Base-by-base conservation (phyloP, 2,329 filamentous ascomycete species). In the Leptoxyphium fumago region DNA sequence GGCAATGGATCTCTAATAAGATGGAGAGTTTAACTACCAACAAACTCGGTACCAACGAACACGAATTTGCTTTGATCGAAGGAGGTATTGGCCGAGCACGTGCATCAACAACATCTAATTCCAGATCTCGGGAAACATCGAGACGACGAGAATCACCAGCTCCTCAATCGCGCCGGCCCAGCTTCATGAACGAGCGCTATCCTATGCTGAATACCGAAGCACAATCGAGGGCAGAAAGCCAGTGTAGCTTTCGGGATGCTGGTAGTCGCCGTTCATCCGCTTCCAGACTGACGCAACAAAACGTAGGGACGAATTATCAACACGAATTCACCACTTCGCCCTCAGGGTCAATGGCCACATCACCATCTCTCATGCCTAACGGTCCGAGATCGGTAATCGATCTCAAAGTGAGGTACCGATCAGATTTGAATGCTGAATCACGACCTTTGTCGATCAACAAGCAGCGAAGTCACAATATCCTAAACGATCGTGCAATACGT, bases 171-270 rank as follows among this genome's bases (percentile, higher is more conserved):
- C 32, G 32, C 4, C 15, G 32, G 32, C 32, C 4, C 32, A 58
- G 60, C 39, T 56, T 57, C 29, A 69, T 69, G 65, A 68, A 69
- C 32, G 66, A 67, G 13, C 61, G 65, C 0, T 69, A 66, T 43
- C 64, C 66, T 69, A 66, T 44, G 63, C 66, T 1, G 60, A 59
- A 38, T 28, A 36, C 17, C 4, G 18, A 32, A 29, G 29, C 15
- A 2, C 14, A 34, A 21, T 15, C 21, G 3, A 26, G n/a, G n/a
- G 29, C 32, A 26, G 32, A 17, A 30, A 15, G 13, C n/a, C 30
- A 3, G 30, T 10, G 21, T 9, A 42, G 14, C 32, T 29, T 30
- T 38, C 42, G 40, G 15, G 40, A 10, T 41, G 40, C 10, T 46
- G 40, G 14, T 29, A 26, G 13, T 34, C 40, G 10, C 40, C 36